Percentiles rank a stretch among this genome's conserved stretches.
Conservation (phyloP, 2,329 filamentous ascomycete genomes). For the Mycogone perniciosa region DNA sequence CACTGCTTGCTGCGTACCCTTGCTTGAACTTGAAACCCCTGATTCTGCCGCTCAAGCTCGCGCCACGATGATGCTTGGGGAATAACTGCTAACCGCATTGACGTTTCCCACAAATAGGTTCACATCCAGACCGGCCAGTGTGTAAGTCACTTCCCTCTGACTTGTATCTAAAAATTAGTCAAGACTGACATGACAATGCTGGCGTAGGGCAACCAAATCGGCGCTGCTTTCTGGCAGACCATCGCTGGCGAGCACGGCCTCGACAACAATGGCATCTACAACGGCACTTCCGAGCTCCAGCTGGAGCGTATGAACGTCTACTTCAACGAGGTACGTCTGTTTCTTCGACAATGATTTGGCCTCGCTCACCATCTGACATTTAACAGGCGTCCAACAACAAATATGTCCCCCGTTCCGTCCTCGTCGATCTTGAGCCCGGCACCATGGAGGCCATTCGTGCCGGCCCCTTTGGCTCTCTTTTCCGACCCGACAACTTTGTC, state of each 20-base stretch:
- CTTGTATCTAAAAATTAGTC: slow-evolving; percentile 5
- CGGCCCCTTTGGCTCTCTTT: slow-evolving; percentile 96
- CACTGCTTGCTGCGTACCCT: slow-evolving; percentile 12
- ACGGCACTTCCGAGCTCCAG: slow-evolving; percentile 96
- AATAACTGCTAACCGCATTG: slow-evolving; percentile 48
- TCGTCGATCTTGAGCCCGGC: slow-evolving; percentile 98
- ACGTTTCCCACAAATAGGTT: slow-evolving; percentile 65
- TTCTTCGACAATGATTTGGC: not conserved
- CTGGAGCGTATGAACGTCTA: slow-evolving; percentile 99
- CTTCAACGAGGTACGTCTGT: slow-evolving; percentile 64
- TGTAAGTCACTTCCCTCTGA: slow-evolving; percentile 48
- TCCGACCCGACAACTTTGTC: slow-evolving; percentile 99
- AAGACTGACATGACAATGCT: slow-evolving; percentile 37
- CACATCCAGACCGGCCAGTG: slow-evolving; percentile 99
- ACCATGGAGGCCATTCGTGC: slow-evolving; percentile 99
- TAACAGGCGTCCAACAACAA: slow-evolving; percentile 88
- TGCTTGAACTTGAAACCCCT: slow-evolving; percentile 32
- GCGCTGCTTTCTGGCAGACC: slow-evolving; percentile 98
- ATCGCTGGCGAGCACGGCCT: slow-evolving; percentile 92
- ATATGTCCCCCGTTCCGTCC: slow-evolving; percentile 97
- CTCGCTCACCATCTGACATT: not conserved
- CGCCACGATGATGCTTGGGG: not conserved
- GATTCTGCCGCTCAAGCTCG: not conserved
- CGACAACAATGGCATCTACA: slow-evolving; percentile 97
- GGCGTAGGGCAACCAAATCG: slow-evolving; percentile 96